Percentiles rank a stretch among this genome's conserved stretches.
These are phyloP conservation scores for Astrephomene gubernaculifera DNA, from an alignment of 139 green algal species.

Conservation along the genomic window DNA sequence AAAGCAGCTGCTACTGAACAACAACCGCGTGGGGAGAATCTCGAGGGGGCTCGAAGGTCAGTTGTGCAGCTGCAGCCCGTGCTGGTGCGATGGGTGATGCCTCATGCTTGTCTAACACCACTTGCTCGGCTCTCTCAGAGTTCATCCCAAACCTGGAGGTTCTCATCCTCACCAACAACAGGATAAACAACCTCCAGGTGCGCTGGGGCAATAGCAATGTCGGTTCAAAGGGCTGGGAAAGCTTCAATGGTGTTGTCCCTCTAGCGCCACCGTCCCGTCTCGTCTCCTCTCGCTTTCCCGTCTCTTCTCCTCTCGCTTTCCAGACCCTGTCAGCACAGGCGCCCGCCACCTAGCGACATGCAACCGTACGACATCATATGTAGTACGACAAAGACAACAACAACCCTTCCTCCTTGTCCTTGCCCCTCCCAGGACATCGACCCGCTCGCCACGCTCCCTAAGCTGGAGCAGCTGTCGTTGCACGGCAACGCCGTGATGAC, in stretches of 20 bases:
- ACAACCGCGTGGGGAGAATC: slow-evolving; percentile 94
- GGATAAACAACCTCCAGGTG: slow-evolving; percentile 86
- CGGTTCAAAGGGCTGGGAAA: no score
- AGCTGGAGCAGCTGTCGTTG: slow-evolving; percentile 86
- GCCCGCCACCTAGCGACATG: no score
- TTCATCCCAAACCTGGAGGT: slow-evolving; percentile 83
- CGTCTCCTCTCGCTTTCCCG: no score
- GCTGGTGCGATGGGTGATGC: background rate
- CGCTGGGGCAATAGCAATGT: background rate
- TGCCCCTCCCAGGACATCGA: slow-evolving; percentile 90
- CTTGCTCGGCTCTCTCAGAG: slow-evolving; percentile 9
- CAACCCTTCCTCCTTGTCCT: no score
- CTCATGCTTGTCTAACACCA: background rate
- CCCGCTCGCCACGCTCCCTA: slow-evolving; percentile 73
- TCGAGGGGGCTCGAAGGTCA: slow-evolving; percentile 76
- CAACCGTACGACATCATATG: no score
- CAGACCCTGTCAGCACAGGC: no score
- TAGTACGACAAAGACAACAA: no score
- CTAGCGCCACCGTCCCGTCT: no score
- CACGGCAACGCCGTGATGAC: slow-evolving; percentile 92
- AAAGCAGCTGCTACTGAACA: slow-evolving; percentile 89
- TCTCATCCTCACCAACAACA: slow-evolving; percentile 96
- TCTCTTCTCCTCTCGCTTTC: no score
- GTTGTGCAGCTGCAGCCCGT: slow-evolving; percentile 8
- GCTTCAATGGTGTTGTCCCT: no score